phyloP scores from a whole-genome alignment of 352 stramenopile genomes.

The Phytopythium delawarense region DNA sequence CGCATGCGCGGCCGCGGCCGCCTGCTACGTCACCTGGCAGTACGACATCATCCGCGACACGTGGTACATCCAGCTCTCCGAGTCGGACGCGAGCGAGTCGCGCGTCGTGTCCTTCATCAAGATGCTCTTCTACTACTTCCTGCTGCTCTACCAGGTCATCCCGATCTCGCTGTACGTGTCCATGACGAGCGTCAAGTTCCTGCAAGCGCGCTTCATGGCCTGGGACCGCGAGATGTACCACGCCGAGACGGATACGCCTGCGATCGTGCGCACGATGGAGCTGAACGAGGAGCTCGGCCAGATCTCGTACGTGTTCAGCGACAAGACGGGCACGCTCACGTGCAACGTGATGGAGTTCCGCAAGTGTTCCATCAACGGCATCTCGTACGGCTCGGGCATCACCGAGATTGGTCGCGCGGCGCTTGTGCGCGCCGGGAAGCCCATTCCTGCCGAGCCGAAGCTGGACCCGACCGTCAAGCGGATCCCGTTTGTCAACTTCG shows the following conservation, averaged over 20 bases:
- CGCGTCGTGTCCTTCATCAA: conserved; percentile 69
- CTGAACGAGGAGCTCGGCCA: conserved; percentile 91
- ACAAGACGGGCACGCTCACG: conserved; percentile 93
- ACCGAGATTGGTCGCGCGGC: conserved; percentile 77
- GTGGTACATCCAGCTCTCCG: conserved; percentile 65
- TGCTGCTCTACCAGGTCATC: conserved; percentile 91
- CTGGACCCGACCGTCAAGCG: conserved; percentile 42
- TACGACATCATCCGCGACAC: conserved; percentile 65
- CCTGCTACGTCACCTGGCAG: conserved; percentile 76
- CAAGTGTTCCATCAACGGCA: conserved; percentile 89
- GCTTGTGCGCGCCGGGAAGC: conserved; percentile 51
- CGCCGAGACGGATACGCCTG: conserved; percentile 88
- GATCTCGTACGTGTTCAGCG: conserved; percentile 87
- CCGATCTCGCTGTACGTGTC: conserved; percentile 93
- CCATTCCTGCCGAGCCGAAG: conserved; percentile 57
- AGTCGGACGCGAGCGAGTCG: conserved; percentile 28
- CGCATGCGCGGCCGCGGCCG: conserved; percentile 58
- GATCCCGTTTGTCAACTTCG: conserved; percentile 80
- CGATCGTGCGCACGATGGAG: conserved; percentile 80
- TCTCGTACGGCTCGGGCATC: conserved; percentile 86
- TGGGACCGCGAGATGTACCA: conserved; percentile 90
- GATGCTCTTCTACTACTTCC: conserved; percentile 91
- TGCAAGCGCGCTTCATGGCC: conserved; percentile 86
- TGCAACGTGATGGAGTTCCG: conserved; percentile 95
- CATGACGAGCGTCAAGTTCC: conserved; percentile 89